Percentiles rank a stretch among this genome's conserved stretches.
These are phyloP conservation scores for Clitocybe nebularis DNA, from an alignment of 1,284 basidiomycete genomes.

Conservation along the genomic window DNA sequence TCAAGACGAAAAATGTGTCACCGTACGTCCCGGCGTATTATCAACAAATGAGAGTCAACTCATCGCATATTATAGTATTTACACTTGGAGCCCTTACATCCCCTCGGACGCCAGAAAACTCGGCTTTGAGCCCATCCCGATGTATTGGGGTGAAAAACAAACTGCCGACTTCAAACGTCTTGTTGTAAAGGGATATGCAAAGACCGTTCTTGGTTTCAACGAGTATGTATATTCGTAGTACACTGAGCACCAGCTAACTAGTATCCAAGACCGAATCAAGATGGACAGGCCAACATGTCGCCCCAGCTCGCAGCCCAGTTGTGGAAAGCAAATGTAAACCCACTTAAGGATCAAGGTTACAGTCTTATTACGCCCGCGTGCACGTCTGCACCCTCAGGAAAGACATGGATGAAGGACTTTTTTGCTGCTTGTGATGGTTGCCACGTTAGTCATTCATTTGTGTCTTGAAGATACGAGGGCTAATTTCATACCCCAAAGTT, in stretches of 20 bases:
- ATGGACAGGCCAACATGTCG: constrained; percentile 55
- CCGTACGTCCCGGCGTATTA: constrained; percentile 33
- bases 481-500: constrained; percentile 35
- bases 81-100: constrained; percentile 52
- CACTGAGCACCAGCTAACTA: neutral
- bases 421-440: constrained; percentile 48
- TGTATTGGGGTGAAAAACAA: constrained; percentile 66
- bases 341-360: constrained; percentile 55
- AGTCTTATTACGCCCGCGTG: constrained; percentile 61
- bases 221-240: constrained; percentile 44
- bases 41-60: neutral
- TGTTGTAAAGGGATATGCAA: constrained; percentile 47
- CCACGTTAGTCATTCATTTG: constrained; percentile 38
- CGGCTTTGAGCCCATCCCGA: constrained; percentile 54
- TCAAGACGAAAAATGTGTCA: constrained; percentile 39
- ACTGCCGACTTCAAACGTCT: constrained; percentile 36
- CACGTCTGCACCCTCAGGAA: constrained; percentile 57
- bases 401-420: constrained; percentile 59
- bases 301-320: constrained; percentile 45
- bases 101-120: constrained; percentile 32
- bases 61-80: constrained; percentile 36
- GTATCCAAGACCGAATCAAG: constrained; percentile 36
- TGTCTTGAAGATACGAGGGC: neutral
- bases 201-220: constrained; percentile 61
- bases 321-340: constrained; percentile 63